A percentile compares a stretch with the other conserved stretches of the same genome.
Conservation (phyloP, 2,329 filamentous ascomycete species). For the Dothideomycetes sp. region DNA sequence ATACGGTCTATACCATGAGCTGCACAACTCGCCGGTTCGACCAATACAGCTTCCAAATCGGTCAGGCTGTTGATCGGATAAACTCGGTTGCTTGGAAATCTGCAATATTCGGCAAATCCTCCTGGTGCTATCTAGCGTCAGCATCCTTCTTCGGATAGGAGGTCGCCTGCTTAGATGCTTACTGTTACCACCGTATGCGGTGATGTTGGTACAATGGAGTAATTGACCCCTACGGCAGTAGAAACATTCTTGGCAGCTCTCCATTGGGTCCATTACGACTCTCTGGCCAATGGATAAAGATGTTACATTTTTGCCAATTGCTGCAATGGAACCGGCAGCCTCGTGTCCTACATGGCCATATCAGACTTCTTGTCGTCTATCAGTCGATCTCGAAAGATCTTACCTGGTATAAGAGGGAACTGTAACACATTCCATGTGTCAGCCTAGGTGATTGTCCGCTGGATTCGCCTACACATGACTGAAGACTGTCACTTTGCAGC, state of each 20-base stretch:
- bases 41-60: conserved; percentile 59
- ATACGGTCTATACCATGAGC: conserved; percentile 63
- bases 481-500: no score
- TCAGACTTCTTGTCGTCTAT: neutral
- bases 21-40: conserved; percentile 64
- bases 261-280: conserved; percentile 52
- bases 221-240: conserved; percentile 62
- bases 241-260: conserved; percentile 63
- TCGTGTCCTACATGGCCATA: conserved; percentile 45
- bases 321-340: conserved; percentile 56
- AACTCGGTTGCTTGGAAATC: conserved; percentile 47
- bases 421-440: conserved; percentile 3
- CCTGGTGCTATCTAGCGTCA: conserved; percentile 45
- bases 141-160: neutral
- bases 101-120: conserved; percentile 63
- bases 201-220: conserved; percentile 60
- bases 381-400: neutral
- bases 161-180: conserved; percentile 1
- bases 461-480: no score
- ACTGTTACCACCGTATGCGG: conserved; percentile 54
- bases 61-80: conserved; percentile 58
- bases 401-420: conserved; percentile 18
- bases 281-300: conserved; percentile 54
- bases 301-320: conserved; percentile 49
- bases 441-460: conserved; percentile 9